Evolutionary conservation across 306 rosid species (phyloP), one percentile per base, ranked within the genome.

Genomic region (Medicago lupulina): DNA sequence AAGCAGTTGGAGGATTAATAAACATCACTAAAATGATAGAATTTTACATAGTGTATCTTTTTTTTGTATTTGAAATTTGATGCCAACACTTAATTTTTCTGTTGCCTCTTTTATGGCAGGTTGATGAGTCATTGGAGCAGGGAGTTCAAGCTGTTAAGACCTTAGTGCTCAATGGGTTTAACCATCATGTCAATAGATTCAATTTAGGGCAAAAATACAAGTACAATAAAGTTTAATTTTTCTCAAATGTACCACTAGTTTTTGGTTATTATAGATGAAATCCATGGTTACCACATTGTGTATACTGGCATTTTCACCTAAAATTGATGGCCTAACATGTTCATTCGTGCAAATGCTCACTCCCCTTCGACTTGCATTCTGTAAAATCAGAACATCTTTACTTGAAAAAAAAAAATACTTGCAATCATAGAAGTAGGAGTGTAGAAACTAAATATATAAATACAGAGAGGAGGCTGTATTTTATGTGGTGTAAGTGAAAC

Each of bases 201-300:
- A 92, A 95, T 77, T 75, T 89, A 83, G 86, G 86, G 67, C 97
- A 92, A 87, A 95, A 90, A 66, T 95, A 95, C 82, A 95, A 95
- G 87, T 81, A 87, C 81, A 89, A 95, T 82, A 86, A 85, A 87
- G 97, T 92, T 63, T 89, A 82, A 84, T 61, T 18, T 64, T 11
- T 21, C 43, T 80, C 51, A 21, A 68, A 25, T 38, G 47, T 58
- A 57, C 67, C 1, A 8, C 70, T 18, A 70, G 6, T 80, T 80
- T 53, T 43, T 23, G 28, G 71, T 28, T 60, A 57, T 40, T 58
- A 63, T 47, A 44, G 62, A 55, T 68, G 80, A 71, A 69, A 61
- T 70, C 9, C 44, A 18, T 41, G 40, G 51, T 65, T 70, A 62
- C 63, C 18, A 36, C 71, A 12, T 16, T 59, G 74, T 80, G 71